phyloP scores from a whole-genome alignment of 108 stramenopile species.

The Nitzschia putrida region DNA sequence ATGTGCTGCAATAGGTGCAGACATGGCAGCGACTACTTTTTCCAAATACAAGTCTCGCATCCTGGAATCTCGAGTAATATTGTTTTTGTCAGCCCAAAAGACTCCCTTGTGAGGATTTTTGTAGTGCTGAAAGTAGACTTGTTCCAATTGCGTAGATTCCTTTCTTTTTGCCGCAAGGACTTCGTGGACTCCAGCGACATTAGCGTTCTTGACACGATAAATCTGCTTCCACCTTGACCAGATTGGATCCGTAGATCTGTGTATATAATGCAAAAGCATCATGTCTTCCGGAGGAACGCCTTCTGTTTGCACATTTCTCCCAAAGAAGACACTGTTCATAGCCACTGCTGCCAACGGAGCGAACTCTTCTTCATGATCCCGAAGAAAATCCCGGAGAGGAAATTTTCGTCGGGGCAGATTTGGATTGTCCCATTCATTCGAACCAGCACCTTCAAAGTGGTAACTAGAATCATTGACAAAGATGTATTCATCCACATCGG shows the following conservation, averaged over 20 bases:
- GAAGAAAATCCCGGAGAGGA: neutral
- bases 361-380: neutral
- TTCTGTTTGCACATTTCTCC: neutral
- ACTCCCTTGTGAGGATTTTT: neutral
- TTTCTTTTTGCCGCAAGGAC: neutral
- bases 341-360: neutral
- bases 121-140: neutral
- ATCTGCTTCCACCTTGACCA: neutral
- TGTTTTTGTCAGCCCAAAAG: neutral
- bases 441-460: no score
- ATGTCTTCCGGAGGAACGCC: neutral
- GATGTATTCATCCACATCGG: constrained; percentile 35
- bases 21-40: no score
- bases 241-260: neutral
- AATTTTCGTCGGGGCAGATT: neutral
- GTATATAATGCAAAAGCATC: neutral
- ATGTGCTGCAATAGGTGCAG: no score
- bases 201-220: neutral
- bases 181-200: neutral
- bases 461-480: constrained; percentile 3
- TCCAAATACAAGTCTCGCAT: neutral
- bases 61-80: neutral
- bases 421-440: no score
- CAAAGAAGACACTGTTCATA: neutral
- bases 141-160: neutral